Evolutionary conservation across 2,329 filamentous ascomycete genomes (phyloP).

Genomic region (Blumeria hordei): DNA sequence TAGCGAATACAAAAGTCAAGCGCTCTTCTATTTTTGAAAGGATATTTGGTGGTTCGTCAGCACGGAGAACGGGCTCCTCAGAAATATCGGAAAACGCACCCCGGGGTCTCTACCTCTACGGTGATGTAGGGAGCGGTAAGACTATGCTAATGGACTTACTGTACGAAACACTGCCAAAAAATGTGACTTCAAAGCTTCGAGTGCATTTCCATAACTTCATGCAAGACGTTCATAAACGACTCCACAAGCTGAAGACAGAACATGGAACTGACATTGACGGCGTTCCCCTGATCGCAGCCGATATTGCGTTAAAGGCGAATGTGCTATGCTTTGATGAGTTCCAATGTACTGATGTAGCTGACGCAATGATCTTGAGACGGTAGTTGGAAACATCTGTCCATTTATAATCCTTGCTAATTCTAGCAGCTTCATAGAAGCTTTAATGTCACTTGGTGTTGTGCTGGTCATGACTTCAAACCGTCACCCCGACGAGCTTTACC

Average conservation of each 20-base stretch:
- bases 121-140: conserved; percentile 91
- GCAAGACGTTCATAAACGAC: conserved; percentile 81
- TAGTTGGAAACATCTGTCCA: conserved; percentile 14
- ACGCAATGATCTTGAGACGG: conserved; percentile 89
- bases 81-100: conserved; percentile 52
- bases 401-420: neutral
- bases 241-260: conserved; percentile 75
- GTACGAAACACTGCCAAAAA: conserved; percentile 67
- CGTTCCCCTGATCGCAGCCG: conserved; percentile 79
- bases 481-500: conserved; percentile 91
- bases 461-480: conserved; percentile 89
- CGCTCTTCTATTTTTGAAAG: conserved; percentile 28
- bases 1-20: neutral
- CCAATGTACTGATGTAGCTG: conserved; percentile 92
- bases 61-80: conserved; percentile 14
- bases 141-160: conserved; percentile 99
- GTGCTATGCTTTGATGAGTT: conserved; percentile 98
- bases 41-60: conserved; percentile 28
- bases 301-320: conserved; percentile 63
- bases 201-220: conserved; percentile 99
- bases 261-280: conserved; percentile 78
- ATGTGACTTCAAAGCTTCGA: conserved; percentile 61
- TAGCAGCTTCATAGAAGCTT: conserved; percentile 48
- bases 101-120: conserved; percentile 79
- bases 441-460: conserved; percentile 95